phyloP scores from a whole-genome alignment of 1,284 basidiomycete species.

The Puccinia horiana region DNA sequence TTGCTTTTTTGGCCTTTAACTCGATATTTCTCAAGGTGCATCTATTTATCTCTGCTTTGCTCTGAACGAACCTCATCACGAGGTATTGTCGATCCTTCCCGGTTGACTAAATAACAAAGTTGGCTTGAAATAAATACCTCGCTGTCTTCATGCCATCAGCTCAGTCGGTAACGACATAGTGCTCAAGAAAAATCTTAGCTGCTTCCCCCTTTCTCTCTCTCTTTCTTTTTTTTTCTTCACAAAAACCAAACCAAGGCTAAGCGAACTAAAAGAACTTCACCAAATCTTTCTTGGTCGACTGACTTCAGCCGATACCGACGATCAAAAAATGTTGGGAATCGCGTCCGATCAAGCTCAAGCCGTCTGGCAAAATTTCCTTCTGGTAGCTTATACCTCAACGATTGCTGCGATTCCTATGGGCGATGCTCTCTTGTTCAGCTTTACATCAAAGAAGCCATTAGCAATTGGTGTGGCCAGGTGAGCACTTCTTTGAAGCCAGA shows the following conservation, averaged over 20 bases:
- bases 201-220: neutral
- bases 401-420: constrained; percentile 50
- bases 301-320: neutral
- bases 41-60: neutral
- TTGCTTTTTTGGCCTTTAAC: neutral
- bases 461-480: constrained; percentile 49
- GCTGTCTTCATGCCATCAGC: constrained; percentile 19
- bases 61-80: neutral
- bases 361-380: constrained; percentile 47
- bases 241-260: neutral
- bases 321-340: constrained; percentile 16
- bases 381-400: constrained; percentile 43
- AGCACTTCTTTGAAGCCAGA: neutral
- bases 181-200: neutral
- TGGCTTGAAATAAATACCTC: constrained; percentile 9
- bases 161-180: constrained; percentile 7
- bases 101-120: constrained; percentile 15
- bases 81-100: neutral
- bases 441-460: constrained; percentile 41
- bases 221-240: neutral
- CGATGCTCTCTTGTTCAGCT: constrained; percentile 49
- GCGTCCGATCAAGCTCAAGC: constrained; percentile 47
- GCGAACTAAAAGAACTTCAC: neutral
- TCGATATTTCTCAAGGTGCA: neutral
- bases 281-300: neutral